Evolutionary conservation across 2,329 filamentous ascomycete genomes (phyloP).

Genomic region (Epichloe glyceriae): DNA sequence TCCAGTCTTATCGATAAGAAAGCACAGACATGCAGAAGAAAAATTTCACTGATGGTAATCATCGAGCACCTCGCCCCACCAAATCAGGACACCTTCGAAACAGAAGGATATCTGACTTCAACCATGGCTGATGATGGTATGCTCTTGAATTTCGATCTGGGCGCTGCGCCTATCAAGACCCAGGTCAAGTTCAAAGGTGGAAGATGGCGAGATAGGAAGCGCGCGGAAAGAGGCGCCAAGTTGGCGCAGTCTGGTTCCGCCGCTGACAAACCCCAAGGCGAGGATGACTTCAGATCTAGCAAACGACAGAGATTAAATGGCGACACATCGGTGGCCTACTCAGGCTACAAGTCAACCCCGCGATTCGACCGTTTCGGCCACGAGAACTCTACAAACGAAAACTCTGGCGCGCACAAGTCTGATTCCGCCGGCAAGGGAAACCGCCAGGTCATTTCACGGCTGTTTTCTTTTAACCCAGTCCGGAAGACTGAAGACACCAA

Average conservation of each 20-base stretch:
- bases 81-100: background rate
- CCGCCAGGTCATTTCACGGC: constrained; percentile 66
- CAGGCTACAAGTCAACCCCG: background rate
- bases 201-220: constrained; percentile 80
- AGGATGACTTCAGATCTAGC: constrained; percentile 21
- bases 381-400: constrained; percentile 8
- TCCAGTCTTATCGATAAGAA: background rate
- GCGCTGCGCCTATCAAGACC: constrained; percentile 49
- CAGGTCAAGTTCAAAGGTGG: constrained; percentile 69
- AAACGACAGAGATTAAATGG: constrained; percentile 33
- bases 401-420: constrained; percentile 9
- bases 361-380: background rate
- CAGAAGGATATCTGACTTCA: background rate
- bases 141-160: constrained; percentile 81
- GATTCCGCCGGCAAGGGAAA: constrained; percentile 11
- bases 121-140: constrained; percentile 89
- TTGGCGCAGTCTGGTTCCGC: constrained; percentile 13
- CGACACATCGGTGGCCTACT: constrained; percentile 9
- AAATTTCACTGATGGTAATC: background rate
- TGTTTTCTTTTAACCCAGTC: constrained; percentile 82
- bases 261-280: constrained; percentile 12
- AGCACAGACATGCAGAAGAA: background rate
- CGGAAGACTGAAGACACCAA: constrained; percentile 50
- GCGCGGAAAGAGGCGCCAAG: constrained; percentile 36
- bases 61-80: constrained; percentile 4